Conservation (phyloP, 257 asterid genomes). For the Solanum chiquidenum region DNA sequence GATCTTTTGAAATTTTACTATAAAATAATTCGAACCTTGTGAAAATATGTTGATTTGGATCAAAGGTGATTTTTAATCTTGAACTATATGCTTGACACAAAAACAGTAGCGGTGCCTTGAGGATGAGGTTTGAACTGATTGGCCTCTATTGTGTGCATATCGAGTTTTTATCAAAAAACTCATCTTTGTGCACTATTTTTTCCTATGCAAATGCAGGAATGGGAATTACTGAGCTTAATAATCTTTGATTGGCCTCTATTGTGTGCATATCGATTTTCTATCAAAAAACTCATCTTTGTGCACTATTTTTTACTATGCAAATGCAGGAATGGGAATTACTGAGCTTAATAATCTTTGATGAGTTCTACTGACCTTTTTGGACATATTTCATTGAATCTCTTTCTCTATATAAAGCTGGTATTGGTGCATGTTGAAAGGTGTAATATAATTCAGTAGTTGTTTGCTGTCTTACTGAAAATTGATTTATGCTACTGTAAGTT, state of each 20-base stretch:
- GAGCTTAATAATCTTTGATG: not conserved
- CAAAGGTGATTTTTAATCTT: not conserved
- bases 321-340: not conserved
- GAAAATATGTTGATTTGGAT: not conserved
- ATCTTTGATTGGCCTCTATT: not conserved
- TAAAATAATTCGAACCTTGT: not conserved
- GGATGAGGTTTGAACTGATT: not conserved
- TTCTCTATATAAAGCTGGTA: not conserved
- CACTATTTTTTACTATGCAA: not conserved
- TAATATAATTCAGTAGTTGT: not conserved
- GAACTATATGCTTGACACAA: not conserved
- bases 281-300: not conserved
- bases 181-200: not conserved
- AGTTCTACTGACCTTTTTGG: not conserved
- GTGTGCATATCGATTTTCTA: not conserved
- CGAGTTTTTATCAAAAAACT: not conserved
- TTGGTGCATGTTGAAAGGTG: not conserved
- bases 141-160: not conserved
- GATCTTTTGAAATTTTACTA: not conserved
- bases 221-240: not conserved
- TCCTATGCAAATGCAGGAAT: not conserved
- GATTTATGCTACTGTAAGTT: not conserved
- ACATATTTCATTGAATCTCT: not conserved
- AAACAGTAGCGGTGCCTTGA: not conserved
- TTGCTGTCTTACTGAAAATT: not conserved